A percentile compares a stretch with the other conserved stretches of the same genome.
Conservation (phyloP, 768 basidiomycete genomes). For the Tylopilus balloui region DNA sequence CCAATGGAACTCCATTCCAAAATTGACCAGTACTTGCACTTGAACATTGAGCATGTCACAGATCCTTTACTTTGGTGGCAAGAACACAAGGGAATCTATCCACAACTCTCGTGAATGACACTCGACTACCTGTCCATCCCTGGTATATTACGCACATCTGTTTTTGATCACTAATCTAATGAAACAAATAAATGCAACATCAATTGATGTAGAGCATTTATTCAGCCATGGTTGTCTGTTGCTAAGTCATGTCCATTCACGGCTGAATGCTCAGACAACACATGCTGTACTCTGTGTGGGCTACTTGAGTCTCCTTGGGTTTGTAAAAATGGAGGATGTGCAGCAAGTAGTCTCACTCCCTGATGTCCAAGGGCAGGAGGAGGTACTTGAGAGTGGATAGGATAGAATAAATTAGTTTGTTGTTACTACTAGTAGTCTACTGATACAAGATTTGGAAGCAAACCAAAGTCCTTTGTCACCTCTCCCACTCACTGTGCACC, state of each 20-base stretch:
- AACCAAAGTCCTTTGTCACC: too few species aligned
- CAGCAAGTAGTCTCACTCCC: not conserved
- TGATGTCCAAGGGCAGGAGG: not conserved
- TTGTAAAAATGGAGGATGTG: not conserved
- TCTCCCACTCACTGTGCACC: not conserved
- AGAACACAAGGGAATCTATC: not conserved
- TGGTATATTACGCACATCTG: not conserved
- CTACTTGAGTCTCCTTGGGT: not conserved
- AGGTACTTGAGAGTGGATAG: not conserved
- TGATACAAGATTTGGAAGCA: too few species aligned
- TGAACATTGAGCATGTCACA: not conserved
- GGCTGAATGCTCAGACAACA: not conserved
- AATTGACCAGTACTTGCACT: not conserved
- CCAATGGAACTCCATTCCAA: not conserved
- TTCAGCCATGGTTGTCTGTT: not conserved
- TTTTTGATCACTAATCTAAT: not conserved
- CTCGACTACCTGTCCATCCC: not conserved
- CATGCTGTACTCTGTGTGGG: not conserved
- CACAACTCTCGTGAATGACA: not conserved
- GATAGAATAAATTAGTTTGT: not conserved
- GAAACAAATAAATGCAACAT: not conserved
- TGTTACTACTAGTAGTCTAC: not conserved
- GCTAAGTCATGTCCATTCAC: not conserved
- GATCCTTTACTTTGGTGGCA: not conserved
- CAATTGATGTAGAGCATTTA: not conserved